A percentile compares a stretch with the other conserved stretches of the same genome.
These are phyloP conservation scores for Lactifluus piperatus DNA, from an alignment of 768 basidiomycete species.

Conservation along the genomic window DNA sequence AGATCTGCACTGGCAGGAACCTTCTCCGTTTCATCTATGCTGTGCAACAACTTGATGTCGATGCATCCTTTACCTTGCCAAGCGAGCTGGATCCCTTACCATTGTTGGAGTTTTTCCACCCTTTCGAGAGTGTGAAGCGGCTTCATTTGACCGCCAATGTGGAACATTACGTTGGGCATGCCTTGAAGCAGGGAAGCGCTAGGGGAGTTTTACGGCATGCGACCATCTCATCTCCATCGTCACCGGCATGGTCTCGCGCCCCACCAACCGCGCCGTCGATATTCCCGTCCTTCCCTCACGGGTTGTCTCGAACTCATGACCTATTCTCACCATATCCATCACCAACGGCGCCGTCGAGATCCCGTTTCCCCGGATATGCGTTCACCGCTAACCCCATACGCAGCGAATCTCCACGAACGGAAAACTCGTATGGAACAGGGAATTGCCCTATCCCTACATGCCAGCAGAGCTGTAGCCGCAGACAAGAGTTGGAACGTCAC, in stretches of 20 bases:
- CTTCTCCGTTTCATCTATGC: neutral
- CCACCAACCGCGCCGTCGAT: too few species aligned
- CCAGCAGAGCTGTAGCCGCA: neutral
- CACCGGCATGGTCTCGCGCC: too few species aligned
- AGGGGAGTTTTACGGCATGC: neutral
- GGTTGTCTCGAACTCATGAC: too few species aligned
- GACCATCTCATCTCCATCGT: too few species aligned
- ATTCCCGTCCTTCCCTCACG: too few species aligned
- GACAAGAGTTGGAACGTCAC: neutral
- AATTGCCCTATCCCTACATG: neutral
- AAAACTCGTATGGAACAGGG: neutral
- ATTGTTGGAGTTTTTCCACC: neutral
- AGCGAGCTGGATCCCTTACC: neutral
- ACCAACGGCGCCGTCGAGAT: too few species aligned
- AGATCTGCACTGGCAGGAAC: neutral
- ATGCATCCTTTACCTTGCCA: neutral
- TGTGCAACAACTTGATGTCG: neutral
- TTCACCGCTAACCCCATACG: too few species aligned
- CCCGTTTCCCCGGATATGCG: too few species aligned
- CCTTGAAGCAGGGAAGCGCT: neutral
- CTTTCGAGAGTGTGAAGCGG: neutral
- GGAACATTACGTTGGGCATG: too few species aligned
- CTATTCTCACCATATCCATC: too few species aligned
- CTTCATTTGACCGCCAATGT: neutral
- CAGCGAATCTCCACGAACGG: too few species aligned